phyloP scores from a whole-genome alignment of 1,284 basidiomycete species.

The Ganoderma resinaceum region DNA sequence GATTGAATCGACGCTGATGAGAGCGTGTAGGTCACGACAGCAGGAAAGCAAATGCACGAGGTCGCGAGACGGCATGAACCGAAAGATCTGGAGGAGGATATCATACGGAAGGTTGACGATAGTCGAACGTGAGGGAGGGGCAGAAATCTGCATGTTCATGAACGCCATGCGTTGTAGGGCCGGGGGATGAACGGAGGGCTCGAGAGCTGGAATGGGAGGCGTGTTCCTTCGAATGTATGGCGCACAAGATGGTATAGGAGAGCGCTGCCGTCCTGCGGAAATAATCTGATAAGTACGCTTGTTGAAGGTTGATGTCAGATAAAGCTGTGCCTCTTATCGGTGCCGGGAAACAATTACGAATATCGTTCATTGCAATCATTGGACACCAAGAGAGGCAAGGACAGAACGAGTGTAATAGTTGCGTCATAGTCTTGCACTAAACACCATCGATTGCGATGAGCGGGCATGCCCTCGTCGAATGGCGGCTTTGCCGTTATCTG shows the following conservation, averaged over 20 bases:
- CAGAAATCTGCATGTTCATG: not conserved
- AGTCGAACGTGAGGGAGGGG: not conserved
- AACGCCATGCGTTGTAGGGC: not conserved
- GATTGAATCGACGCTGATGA: slow-evolving; percentile 31
- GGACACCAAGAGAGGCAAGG: not conserved
- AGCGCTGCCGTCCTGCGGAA: not conserved
- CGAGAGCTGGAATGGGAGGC: not conserved
- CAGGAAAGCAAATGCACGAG: slow-evolving; percentile 34
- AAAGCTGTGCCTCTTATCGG: slow-evolving; percentile 23
- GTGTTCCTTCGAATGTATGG: not conserved
- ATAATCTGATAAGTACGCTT: not conserved
- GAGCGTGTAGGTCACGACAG: slow-evolving; percentile 29
- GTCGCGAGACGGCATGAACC: slow-evolving; percentile 28
- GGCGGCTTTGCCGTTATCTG: not conserved
- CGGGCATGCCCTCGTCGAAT: not conserved
- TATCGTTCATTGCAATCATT: not conserved
- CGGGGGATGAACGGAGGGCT: not conserved
- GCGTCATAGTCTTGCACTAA: not conserved
- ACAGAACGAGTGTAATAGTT: not conserved
- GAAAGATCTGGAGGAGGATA: slow-evolving; percentile 30
- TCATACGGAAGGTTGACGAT: slow-evolving; percentile 35
- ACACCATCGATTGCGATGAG: not conserved
- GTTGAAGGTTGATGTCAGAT: slow-evolving; percentile 1
- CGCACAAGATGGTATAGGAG: not conserved
- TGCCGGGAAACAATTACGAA: not conserved